phyloP scores from a whole-genome alignment of 108 stramenopile species.

The Skeletonema costatum region DNA sequence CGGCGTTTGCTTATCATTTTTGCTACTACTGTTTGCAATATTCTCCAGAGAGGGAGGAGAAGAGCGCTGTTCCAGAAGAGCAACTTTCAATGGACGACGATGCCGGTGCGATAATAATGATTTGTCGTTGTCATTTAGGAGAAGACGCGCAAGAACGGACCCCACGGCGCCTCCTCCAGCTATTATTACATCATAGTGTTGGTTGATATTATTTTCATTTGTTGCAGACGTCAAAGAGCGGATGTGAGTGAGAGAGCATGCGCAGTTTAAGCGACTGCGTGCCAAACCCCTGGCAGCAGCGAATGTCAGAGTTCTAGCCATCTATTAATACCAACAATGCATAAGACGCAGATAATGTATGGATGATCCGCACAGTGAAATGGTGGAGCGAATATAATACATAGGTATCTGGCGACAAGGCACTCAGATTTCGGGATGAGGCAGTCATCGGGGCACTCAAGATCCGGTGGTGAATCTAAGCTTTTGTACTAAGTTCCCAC shows the following conservation, averaged over 20 bases:
- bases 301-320: not conserved
- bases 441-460: too few species aligned
- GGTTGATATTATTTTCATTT: not conserved
- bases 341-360: too few species aligned
- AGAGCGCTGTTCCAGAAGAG: slow-evolving; percentile 35
- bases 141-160: slow-evolving; percentile 58
- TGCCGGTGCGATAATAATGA: slow-evolving; percentile 45
- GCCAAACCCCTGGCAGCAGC: not conserved
- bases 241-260: not conserved
- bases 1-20: slow-evolving; percentile 38
- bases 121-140: slow-evolving; percentile 42
- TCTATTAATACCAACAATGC: not conserved
- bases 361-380: too few species aligned
- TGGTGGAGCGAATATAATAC: too few species aligned
- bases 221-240: not conserved
- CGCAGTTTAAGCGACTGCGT: not conserved
- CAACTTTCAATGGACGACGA: slow-evolving; percentile 43
- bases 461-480: too few species aligned
- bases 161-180: slow-evolving; percentile 84
- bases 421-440: too few species aligned
- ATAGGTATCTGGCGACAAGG: too few species aligned
- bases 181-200: slow-evolving; percentile 69
- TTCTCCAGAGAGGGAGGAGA: slow-evolving; percentile 24
- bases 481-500: too few species aligned
- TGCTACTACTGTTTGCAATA: slow-evolving; percentile 2